Percentiles rank a stretch among this genome's conserved stretches.
phyloP scores from a whole-genome alignment of 345 rosid species.

The Rhizophora apiculata region DNA sequence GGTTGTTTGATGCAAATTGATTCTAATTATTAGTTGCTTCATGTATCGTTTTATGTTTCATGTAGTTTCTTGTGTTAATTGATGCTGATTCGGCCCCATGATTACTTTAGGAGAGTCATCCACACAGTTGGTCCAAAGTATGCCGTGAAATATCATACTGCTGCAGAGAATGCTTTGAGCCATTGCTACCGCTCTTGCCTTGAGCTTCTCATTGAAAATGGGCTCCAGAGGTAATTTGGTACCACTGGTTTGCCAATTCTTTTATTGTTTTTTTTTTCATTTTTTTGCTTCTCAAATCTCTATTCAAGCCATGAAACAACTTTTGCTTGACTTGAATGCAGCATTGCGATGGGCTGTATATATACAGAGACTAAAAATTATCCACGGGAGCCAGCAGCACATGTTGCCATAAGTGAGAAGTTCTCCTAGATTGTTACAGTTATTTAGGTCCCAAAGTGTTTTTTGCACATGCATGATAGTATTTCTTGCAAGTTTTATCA shows the following conservation, averaged over 20 bases:
- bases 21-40: background rate
- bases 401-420: constrained; percentile 92
- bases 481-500: no score
- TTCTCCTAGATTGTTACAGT: background rate
- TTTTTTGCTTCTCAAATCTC: constrained; percentile 4
- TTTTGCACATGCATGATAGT: background rate
- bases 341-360: constrained; percentile 93
- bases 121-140: constrained; percentile 99
- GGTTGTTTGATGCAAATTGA: background rate
- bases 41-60: background rate
- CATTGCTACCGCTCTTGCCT: constrained; percentile 96
- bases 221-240: constrained; percentile 65
- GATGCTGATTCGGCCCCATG: background rate
- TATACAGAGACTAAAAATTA: constrained; percentile 91
- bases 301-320: constrained; percentile 20
- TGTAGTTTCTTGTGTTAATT: background rate
- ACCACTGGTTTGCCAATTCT: constrained; percentile 13
- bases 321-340: constrained; percentile 40
- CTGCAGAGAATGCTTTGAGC: constrained; percentile 98
- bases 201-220: constrained; percentile 85
- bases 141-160: constrained; percentile 95
- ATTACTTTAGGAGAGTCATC: constrained; percentile 35
- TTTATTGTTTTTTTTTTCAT: background rate
- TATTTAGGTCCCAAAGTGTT: background rate
- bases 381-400: constrained; percentile 99